Evolutionary conservation across 2,329 filamentous ascomycete species (phyloP).

Genomic region (Chrysoporthe cubensis): DNA sequence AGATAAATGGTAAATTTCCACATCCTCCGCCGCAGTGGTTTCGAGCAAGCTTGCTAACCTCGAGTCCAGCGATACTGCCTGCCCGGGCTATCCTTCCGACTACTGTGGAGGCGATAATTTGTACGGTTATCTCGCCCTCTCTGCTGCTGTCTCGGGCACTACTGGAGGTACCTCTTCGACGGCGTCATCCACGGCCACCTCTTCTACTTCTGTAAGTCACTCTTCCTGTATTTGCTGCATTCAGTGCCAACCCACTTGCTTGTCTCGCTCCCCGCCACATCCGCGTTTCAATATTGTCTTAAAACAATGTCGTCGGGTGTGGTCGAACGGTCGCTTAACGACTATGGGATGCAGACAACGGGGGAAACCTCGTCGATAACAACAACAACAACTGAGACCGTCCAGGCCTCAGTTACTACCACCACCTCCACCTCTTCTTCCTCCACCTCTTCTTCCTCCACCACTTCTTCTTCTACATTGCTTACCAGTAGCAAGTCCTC

Average conservation of each 20-base stretch:
- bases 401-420: slow-evolving; percentile 43
- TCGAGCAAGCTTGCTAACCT: neutral
- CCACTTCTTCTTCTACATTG: slow-evolving; percentile 36
- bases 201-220: slow-evolving; percentile 32
- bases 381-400: slow-evolving; percentile 38
- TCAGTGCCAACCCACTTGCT: neutral
- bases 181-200: slow-evolving; percentile 24
- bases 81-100: slow-evolving; percentile 71
- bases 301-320: slow-evolving; percentile 16
- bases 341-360: slow-evolving; percentile 33
- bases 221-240: slow-evolving; percentile 2
- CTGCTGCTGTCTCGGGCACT: slow-evolving; percentile 61
- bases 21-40: neutral
- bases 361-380: slow-evolving; percentile 29
- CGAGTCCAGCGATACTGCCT: slow-evolving; percentile 45
- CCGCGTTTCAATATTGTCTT: slow-evolving; percentile 14
- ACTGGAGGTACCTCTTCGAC: slow-evolving; percentile 29
- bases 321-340: slow-evolving; percentile 26
- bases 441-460: slow-evolving; percentile 31
- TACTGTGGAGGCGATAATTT: slow-evolving; percentile 65
- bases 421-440: slow-evolving; percentile 33
- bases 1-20: slow-evolving; percentile 48
- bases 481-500: slow-evolving; percentile 26
- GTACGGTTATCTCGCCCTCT: slow-evolving; percentile 68
- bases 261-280: slow-evolving; percentile 13